Conservation (phyloP, 495 filamentous ascomycete species). For the Xylaria palmicola region DNA sequence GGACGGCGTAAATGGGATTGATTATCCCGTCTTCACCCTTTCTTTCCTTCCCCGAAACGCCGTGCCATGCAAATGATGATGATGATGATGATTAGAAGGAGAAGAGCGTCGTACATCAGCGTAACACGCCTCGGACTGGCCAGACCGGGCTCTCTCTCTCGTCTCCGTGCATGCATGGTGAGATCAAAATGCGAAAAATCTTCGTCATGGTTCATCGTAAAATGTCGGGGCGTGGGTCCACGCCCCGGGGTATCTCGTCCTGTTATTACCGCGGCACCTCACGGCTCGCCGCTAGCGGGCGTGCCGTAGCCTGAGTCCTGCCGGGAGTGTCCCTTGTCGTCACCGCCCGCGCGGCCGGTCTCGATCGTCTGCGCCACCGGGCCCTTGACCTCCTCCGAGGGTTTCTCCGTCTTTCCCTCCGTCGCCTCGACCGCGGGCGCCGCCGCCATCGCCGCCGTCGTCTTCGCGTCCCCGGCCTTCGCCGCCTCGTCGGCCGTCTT, state of each 20-base stretch:
- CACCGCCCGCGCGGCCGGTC: background rate
- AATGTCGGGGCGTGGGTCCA: too few species aligned
- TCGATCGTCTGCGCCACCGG: background rate
- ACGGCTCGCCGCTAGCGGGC: conserved; percentile 21
- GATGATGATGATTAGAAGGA: too few species aligned
- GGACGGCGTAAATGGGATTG: too few species aligned
- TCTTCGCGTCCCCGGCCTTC: conserved; percentile 23
- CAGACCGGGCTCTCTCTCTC: too few species aligned
- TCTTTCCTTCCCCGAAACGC: background rate
- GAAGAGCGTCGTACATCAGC: too few species aligned
- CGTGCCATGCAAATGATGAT: conserved; percentile 6
- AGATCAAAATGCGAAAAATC: too few species aligned
- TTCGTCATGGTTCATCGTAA: background rate
- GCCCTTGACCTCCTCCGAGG: conserved; percentile 11
- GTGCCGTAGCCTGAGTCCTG: conserved; percentile 29
- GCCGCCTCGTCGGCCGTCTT: conserved; percentile 35
- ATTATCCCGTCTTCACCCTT: too few species aligned
- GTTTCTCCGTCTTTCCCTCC: conserved; percentile 8
- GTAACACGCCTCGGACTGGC: too few species aligned
- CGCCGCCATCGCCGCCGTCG: background rate
- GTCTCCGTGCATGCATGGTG: too few species aligned
- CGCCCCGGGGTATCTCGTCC: background rate
- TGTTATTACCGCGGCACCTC: background rate
- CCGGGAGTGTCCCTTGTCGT: conserved; percentile 22
- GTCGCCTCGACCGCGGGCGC: conserved; percentile 3